phyloP scores from a whole-genome alignment of 2,329 filamentous ascomycete genomes.

The Trichocomaceae sp. region DNA sequence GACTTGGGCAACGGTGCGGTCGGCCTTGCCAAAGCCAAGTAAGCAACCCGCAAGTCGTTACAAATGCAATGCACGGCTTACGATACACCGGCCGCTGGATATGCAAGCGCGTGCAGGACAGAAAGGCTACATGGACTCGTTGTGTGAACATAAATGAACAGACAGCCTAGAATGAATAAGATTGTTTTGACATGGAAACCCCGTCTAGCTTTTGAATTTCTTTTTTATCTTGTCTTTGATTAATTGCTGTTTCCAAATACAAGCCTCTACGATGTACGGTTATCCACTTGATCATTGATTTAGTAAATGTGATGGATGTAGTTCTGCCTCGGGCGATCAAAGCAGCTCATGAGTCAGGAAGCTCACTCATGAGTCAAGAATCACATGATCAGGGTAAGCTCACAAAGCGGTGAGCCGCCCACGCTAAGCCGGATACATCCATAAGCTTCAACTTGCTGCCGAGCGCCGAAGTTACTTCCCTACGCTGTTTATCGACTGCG shows the following conservation, averaged over 20 bases:
- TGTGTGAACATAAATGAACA: slow-evolving; percentile 5
- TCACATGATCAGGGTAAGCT: too few species aligned
- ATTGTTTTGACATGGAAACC: slow-evolving; percentile 6
- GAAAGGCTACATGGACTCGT: neutral
- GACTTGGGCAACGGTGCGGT: slow-evolving; percentile 85
- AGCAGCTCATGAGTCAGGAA: neutral
- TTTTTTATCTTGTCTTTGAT: neutral
- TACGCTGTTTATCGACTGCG: slow-evolving; percentile 1
- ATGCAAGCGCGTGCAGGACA: neutral
- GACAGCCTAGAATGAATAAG: slow-evolving; percentile 1
- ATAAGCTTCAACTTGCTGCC: slow-evolving; percentile 2
- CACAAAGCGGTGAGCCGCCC: neutral
- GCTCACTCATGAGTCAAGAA: too few species aligned
- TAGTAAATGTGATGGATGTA: too few species aligned
- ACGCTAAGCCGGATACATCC: slow-evolving; percentile 3
- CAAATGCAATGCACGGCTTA: neutral
- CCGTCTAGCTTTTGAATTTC: slow-evolving; percentile 6
- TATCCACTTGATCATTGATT: neutral
- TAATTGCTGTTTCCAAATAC: slow-evolving; percentile 5
- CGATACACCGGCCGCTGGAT: neutral
- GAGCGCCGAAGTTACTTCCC: neutral
- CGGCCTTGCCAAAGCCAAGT: slow-evolving; percentile 80
- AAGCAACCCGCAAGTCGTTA: slow-evolving; percentile 23
- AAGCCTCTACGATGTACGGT: slow-evolving; percentile 9
- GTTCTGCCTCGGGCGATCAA: too few species aligned